Percentiles rank a stretch among this genome's conserved stretches.
Evolutionary conservation across 768 basidiomycete genomes (phyloP).

Genomic region (Gloeophyllum trabeum): DNA sequence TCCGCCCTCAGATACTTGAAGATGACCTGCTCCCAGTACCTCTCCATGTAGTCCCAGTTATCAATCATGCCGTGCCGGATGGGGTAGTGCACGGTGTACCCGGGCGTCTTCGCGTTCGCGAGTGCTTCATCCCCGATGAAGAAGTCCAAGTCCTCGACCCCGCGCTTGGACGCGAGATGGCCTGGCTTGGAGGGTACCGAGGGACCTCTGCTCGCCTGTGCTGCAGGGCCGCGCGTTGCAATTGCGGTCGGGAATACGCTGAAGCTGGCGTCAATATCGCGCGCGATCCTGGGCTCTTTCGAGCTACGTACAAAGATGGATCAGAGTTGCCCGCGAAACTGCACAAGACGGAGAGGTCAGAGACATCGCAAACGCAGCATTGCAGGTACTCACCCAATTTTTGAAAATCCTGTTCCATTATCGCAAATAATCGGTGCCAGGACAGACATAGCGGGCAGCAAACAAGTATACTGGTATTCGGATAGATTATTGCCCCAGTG

Average conservation of each 20-base stretch:
- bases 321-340: slow-evolving; percentile 99
- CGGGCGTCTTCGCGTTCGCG: slow-evolving; percentile 88
- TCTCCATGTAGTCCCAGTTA: slow-evolving; percentile 98
- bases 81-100: slow-evolving; percentile 91
- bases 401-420: slow-evolving; percentile 95
- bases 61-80: slow-evolving; percentile 97
- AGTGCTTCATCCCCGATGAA: slow-evolving; percentile 98
- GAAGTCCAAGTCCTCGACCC: slow-evolving; percentile 98
- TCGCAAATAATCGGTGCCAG: slow-evolving; percentile 95
- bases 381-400: slow-evolving; percentile 71
- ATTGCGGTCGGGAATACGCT: slow-evolving; percentile 99
- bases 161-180: slow-evolving; percentile 90
- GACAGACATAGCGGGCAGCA: slow-evolving; percentile 48
- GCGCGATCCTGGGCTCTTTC: slow-evolving; percentile 4
- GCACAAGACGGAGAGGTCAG: slow-evolving; percentile 5
- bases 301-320: slow-evolving; percentile 78
- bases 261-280: slow-evolving; percentile 3
- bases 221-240: slow-evolving; percentile 69
- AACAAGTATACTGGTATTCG: neutral
- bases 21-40: slow-evolving; percentile 99
- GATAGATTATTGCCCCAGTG: neutral
- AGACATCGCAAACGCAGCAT: neutral
- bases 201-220: slow-evolving; percentile 54
- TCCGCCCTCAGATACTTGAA: slow-evolving; percentile 99
- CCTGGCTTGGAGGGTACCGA: slow-evolving; percentile 78